phyloP scores from a whole-genome alignment of 768 basidiomycete genomes.

The Leccinum pellstonianum region DNA sequence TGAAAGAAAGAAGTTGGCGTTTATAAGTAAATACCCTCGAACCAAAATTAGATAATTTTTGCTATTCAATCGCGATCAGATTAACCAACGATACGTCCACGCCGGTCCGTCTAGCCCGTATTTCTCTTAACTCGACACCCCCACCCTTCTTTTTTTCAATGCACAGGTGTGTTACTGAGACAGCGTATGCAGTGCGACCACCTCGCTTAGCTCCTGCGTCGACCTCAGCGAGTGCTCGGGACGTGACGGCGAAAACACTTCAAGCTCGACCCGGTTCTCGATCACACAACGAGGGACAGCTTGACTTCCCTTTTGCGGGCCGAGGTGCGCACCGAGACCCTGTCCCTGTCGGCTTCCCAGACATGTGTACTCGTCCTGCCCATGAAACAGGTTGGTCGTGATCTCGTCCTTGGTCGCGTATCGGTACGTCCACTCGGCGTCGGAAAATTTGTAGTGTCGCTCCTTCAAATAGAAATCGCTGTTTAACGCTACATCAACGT shows the following conservation, averaged over 20 bases:
- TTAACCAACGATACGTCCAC: slow-evolving; percentile 7
- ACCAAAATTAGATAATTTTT: slow-evolving; percentile 26
- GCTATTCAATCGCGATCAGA: slow-evolving; percentile 13
- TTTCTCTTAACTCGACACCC: neutral
- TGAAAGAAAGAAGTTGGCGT: slow-evolving; percentile 8
- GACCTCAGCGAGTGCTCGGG: neutral
- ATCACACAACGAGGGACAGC: slow-evolving; percentile 13
- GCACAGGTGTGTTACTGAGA: neutral
- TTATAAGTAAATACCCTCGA: neutral
- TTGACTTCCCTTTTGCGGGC: neutral
- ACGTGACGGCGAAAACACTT: slow-evolving; percentile 1
- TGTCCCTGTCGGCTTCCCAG: neutral
- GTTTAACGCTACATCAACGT: neutral
- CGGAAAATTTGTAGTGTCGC: neutral
- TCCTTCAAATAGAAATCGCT: slow-evolving; percentile 17
- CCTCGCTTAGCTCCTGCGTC: neutral
- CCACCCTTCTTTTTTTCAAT: neutral
- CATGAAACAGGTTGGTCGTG: slow-evolving; percentile 24
- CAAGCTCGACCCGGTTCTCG: slow-evolving; percentile 2
- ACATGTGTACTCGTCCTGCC: slow-evolving; percentile 15
- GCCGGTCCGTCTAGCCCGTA: slow-evolving; percentile 5
- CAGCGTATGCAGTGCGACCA: neutral
- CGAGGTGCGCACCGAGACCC: neutral
- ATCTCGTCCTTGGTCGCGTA: slow-evolving; percentile 34
- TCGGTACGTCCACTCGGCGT: slow-evolving; percentile 28